A percentile compares a stretch with the other conserved stretches of the same genome.
Conservation (phyloP, 169 alveolate species). For the Toxoplasma gondii region DNA sequence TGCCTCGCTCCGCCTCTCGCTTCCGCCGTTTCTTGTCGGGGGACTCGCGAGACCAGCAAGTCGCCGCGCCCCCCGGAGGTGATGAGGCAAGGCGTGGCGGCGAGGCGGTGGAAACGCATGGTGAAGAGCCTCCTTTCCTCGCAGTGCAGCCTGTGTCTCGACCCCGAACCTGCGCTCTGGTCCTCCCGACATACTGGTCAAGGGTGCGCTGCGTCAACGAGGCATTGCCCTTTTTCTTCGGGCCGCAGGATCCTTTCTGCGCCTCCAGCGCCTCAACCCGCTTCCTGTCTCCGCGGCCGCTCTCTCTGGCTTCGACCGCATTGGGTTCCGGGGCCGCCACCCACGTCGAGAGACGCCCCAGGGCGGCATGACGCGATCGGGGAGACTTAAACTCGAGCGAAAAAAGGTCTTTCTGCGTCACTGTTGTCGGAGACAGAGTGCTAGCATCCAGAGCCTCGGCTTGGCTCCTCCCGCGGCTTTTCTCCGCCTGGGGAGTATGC, state of each 20-base stretch:
- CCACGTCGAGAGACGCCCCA: too few species aligned
- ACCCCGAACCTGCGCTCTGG: background rate
- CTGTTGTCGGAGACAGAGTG: background rate
- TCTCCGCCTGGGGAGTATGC: background rate
- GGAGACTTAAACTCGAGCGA: too few species aligned
- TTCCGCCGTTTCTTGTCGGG: background rate
- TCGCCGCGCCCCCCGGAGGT: background rate
- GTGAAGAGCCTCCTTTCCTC: background rate
- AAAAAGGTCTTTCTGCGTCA: background rate
- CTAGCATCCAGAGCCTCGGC: background rate
- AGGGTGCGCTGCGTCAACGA: background rate
- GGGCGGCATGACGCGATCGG: too few species aligned
- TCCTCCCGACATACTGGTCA: background rate
- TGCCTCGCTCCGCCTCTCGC: background rate
- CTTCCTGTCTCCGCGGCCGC: background rate
- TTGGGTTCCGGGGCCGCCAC: background rate
- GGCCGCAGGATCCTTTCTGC: background rate
- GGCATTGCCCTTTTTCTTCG: background rate
- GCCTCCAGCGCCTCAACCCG: background rate
- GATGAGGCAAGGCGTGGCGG: background rate
- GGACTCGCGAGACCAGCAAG: background rate
- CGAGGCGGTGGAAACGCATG: background rate
- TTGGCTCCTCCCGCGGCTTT: background rate
- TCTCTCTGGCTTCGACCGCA: background rate
- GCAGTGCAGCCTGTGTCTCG: background rate